These are phyloP conservation scores for Ogataea neopini DNA, from an alignment of 805 yeast species.

Conservation along the genomic window DNA sequence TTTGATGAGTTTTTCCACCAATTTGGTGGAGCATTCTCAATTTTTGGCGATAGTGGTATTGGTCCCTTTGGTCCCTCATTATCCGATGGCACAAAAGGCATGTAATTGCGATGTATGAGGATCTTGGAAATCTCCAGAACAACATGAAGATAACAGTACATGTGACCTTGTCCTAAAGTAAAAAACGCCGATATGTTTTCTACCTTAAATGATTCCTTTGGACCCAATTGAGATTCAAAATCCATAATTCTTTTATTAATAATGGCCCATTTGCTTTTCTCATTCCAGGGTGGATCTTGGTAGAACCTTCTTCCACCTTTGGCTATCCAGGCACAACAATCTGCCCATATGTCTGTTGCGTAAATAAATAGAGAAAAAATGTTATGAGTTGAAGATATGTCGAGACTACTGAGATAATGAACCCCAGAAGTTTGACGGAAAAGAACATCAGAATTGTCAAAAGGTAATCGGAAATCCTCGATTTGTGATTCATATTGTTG, in stretches of 20 bases:
- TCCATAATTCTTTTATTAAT: slow-evolving; percentile 8
- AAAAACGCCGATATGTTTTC: slow-evolving; percentile 16
- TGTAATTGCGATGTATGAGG: slow-evolving; percentile 16
- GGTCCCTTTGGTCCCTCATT: slow-evolving; percentile 21
- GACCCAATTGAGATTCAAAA: slow-evolving; percentile 17
- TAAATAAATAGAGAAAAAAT: slow-evolving; percentile 14
- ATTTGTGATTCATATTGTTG: slow-evolving; percentile 11
- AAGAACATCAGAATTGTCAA: slow-evolving; percentile 16
- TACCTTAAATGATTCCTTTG: slow-evolving; percentile 10
- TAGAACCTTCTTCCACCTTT: slow-evolving; percentile 10
- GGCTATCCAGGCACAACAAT: slow-evolving; percentile 18
- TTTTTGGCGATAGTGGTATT: slow-evolving; percentile 4
- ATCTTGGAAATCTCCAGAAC: slow-evolving; percentile 10
- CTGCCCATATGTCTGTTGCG: slow-evolving; percentile 21
- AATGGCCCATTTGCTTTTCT: slow-evolving; percentile 14
- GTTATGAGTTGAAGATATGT: slow-evolving; percentile 11
- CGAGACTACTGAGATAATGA: slow-evolving; percentile 6
- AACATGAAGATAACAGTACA: slow-evolving; percentile 17
- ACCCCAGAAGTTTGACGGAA: slow-evolving; percentile 10
- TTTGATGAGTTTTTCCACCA: slow-evolving; percentile 21
- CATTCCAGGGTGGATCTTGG: slow-evolving; percentile 19
- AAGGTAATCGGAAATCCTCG: slow-evolving; percentile 13
- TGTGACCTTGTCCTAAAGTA: slow-evolving; percentile 15
- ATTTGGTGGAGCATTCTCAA: slow-evolving; percentile 14
- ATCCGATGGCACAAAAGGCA: slow-evolving; percentile 21